These are phyloP conservation scores for Penicillium sclerotiorum DNA, from an alignment of 2,329 filamentous ascomycete genomes.

Conservation along the genomic window DNA sequence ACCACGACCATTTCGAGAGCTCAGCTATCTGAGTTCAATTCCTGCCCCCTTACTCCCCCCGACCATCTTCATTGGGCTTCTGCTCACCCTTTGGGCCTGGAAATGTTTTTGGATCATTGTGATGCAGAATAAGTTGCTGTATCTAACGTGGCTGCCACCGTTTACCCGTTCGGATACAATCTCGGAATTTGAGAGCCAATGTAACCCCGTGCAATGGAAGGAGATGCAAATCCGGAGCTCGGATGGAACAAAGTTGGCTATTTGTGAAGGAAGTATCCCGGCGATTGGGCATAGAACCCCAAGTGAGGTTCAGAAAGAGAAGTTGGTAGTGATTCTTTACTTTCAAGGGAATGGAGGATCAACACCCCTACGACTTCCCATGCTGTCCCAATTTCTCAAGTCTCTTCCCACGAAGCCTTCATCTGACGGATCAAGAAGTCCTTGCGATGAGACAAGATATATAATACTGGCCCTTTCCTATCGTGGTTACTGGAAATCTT, in stretches of 20 bases:
- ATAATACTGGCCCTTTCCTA: slow-evolving; percentile 58
- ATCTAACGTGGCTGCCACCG: slow-evolving; percentile 75
- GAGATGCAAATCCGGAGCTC: slow-evolving; percentile 52
- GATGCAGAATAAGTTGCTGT: slow-evolving; percentile 81
- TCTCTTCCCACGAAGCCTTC: slow-evolving; percentile 15
- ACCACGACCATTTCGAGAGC: not conserved
- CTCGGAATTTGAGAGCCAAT: slow-evolving; percentile 62
- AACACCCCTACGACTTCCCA: slow-evolving; percentile 36
- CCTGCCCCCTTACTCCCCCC: slow-evolving; percentile 64
- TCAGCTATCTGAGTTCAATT: slow-evolving; percentile 26
- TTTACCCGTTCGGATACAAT: slow-evolving; percentile 70
- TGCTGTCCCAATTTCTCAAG: slow-evolving; percentile 51
- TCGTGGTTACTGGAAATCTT: slow-evolving; percentile 77
- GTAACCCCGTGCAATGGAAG: slow-evolving; percentile 66
- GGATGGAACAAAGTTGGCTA: slow-evolving; percentile 52
- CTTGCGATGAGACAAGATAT: slow-evolving; percentile 23
- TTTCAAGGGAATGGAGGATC: slow-evolving; percentile 40
- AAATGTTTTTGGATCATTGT: slow-evolving; percentile 73
- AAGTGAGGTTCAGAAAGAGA: not conserved
- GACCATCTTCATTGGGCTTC: slow-evolving; percentile 65
- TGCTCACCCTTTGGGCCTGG: slow-evolving; percentile 65
- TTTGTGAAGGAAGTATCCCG: slow-evolving; percentile 66
- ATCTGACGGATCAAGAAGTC: not conserved
- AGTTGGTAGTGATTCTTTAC: slow-evolving; percentile 33
- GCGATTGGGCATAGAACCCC: not conserved